These are phyloP conservation scores for Bryum argenteum DNA, from an alignment of 225 moss, liverwort and hornwort genomes.

Conservation along the genomic window DNA sequence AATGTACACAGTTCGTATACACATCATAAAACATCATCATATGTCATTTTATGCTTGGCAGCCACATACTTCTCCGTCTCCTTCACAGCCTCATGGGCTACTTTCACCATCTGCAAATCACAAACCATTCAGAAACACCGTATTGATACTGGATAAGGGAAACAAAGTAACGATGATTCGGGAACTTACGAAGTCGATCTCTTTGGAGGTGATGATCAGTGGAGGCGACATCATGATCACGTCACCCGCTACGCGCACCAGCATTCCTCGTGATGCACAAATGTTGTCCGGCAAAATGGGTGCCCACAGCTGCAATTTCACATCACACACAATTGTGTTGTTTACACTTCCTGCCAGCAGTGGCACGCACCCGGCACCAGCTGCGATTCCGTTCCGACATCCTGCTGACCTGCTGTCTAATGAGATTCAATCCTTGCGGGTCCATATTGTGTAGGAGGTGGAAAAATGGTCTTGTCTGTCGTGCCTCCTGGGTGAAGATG, in stretches of 20 bases:
- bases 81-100: slow-evolving; percentile 59
- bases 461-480: too few species aligned
- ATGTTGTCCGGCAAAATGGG: slow-evolving; percentile 68
- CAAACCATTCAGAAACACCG: slow-evolving; percentile 5
- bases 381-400: slow-evolving; percentile 88
- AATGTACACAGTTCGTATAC: slow-evolving; percentile 2
- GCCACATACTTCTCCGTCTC: slow-evolving; percentile 71
- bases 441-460: too few species aligned
- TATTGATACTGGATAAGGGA: background rate
- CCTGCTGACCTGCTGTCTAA: too few species aligned
- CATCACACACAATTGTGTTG: background rate
- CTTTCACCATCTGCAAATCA: slow-evolving; percentile 41
- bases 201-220: slow-evolving; percentile 63
- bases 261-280: slow-evolving; percentile 78
- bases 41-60: slow-evolving; percentile 36
- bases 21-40: slow-evolving; percentile 15
- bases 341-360: slow-evolving; percentile 46
- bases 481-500: too few species aligned
- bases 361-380: slow-evolving; percentile 53
- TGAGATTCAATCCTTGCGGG: too few species aligned
- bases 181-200: slow-evolving; percentile 67
- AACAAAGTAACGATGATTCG: background rate
- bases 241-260: slow-evolving; percentile 91
- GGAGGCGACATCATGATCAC: slow-evolving; percentile 90
- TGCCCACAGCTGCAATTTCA: slow-evolving; percentile 64